phyloP scores from a whole-genome alignment of 2,329 filamentous ascomycete genomes.

The Colletotrichum truncatum region DNA sequence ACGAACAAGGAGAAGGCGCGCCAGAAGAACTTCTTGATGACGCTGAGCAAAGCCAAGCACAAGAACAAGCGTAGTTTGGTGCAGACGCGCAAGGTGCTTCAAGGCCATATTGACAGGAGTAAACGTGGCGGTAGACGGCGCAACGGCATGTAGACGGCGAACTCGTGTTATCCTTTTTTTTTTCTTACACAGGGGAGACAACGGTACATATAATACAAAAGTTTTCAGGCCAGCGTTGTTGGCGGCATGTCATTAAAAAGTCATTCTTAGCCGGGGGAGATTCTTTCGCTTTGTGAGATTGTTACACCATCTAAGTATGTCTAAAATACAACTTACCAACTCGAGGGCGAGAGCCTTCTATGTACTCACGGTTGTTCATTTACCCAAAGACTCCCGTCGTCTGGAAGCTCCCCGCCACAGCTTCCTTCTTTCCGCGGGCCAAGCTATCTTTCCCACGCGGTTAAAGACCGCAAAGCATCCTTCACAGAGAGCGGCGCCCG shows the following conservation, averaged over 20 bases:
- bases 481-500: neutral
- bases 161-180: neutral
- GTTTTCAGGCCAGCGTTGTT: no score
- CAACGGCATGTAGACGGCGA: conserved; percentile 55
- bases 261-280: no score
- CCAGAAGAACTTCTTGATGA: conserved; percentile 99
- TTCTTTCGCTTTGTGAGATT: no score
- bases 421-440: neutral
- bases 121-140: conserved; percentile 86
- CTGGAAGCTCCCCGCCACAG: neutral
- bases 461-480: neutral
- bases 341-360: neutral
- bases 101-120: conserved; percentile 81
- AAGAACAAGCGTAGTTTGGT: conserved; percentile 96
- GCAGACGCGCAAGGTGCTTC: conserved; percentile 82
- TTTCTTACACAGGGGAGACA: no score
- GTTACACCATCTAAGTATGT: neutral
- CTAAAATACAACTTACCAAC: neutral
- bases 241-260: no score
- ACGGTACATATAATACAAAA: neutral
- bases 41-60: conserved; percentile 90
- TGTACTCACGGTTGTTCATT: neutral
- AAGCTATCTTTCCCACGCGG: neutral
- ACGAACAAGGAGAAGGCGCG: conserved; percentile 97
- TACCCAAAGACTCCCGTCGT: neutral